phyloP scores from a whole-genome alignment of 192 early-diverging fungal genomes.

The Funneliformis mosseae region DNA sequence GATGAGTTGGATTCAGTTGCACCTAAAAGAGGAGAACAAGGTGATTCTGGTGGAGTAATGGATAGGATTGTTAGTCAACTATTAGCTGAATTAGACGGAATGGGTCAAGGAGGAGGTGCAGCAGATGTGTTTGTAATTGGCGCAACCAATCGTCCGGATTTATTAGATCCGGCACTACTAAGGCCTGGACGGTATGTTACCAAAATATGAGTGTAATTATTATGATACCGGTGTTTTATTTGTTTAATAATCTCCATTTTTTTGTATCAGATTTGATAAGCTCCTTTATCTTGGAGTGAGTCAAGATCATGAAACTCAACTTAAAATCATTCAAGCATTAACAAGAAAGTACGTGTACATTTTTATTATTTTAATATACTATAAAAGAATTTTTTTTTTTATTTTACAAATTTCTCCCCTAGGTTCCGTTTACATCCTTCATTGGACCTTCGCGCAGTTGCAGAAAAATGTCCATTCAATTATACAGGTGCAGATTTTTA shows the following conservation, averaged over 20 bases:
- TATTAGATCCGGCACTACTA: slow-evolving; percentile 90
- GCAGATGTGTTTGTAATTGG: slow-evolving; percentile 97
- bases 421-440: slow-evolving; percentile 85
- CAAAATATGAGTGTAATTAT: too few relatives aligned
- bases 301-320: slow-evolving; percentile 82
- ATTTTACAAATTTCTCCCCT: background rate
- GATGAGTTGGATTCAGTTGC: slow-evolving; percentile 99
- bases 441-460: slow-evolving; percentile 73
- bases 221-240: background rate
- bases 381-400: background rate
- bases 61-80: slow-evolving; percentile 98
- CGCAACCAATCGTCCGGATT: slow-evolving; percentile 97
- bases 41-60: slow-evolving; percentile 99
- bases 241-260: background rate
- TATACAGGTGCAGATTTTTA: slow-evolving; percentile 99
- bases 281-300: slow-evolving; percentile 96
- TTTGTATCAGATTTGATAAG: slow-evolving; percentile 82
- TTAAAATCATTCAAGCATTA: slow-evolving; percentile 88
- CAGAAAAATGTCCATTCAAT: slow-evolving; percentile 85
- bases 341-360: slow-evolving; percentile 75
- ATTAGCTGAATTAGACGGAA: slow-evolving; percentile 94
- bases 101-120: slow-evolving; percentile 64
- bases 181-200: slow-evolving; percentile 78
- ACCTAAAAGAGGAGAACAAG: slow-evolving; percentile 96
- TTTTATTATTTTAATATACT: background rate